These are phyloP conservation scores for Nakataea oryzae DNA, from an alignment of 2,329 filamentous ascomycete species.

Conservation along the genomic window DNA sequence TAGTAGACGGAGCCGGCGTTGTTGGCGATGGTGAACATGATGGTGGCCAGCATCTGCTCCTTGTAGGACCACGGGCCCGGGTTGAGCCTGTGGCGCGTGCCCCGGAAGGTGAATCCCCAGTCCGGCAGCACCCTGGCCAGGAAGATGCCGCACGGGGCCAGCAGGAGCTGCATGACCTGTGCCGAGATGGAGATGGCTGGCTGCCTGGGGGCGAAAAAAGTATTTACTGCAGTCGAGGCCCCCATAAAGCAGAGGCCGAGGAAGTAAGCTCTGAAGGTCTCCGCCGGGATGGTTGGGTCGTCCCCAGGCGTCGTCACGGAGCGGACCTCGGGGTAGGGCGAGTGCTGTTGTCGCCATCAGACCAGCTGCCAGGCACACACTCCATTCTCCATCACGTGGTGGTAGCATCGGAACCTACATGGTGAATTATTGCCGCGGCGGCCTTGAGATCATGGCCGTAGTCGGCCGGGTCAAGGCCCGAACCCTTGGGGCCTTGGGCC, in stretches of 20 bases:
- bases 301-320: constrained; percentile 47
- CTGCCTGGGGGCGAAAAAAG: constrained; percentile 47
- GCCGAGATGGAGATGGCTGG: constrained; percentile 42
- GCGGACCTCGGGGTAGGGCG: constrained; percentile 46
- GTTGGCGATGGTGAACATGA: constrained; percentile 26
- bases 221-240: constrained; percentile 39
- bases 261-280: constrained; percentile 44
- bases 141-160: constrained; percentile 33
- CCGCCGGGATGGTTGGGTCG: constrained; percentile 34
- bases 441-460: constrained; percentile 28
- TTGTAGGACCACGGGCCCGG: constrained; percentile 30
- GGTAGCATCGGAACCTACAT: constrained; percentile 20
- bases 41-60: constrained; percentile 30
- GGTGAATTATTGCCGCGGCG: constrained; percentile 25
- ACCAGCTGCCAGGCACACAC: neutral
- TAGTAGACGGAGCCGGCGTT: constrained; percentile 22
- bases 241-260: constrained; percentile 41
- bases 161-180: constrained; percentile 35
- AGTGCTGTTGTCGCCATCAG: constrained; percentile 25
- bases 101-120: constrained; percentile 30
- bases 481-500: constrained; percentile 23
- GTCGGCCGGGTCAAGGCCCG: constrained; percentile 19
- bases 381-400: neutral
- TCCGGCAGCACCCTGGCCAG: constrained; percentile 32
- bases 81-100: constrained; percentile 26